Evolutionary conservation across 1,139 yeast genomes (phyloP).

Genomic region (Protomyces inouyei): DNA sequence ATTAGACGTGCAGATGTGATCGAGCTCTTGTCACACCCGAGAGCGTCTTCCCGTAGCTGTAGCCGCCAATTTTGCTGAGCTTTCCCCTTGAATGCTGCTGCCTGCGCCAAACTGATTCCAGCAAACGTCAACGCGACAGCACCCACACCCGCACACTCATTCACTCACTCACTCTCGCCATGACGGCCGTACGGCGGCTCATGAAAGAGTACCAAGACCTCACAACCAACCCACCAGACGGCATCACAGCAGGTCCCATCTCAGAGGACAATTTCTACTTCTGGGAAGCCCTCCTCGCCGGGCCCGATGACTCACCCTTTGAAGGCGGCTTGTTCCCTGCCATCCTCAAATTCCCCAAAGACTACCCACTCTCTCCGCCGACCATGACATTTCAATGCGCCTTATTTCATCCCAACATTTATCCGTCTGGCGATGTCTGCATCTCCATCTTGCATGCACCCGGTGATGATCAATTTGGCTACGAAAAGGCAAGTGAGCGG

Average conservation of each 20-base stretch:
- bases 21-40: too few species aligned
- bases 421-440: slow-evolving; percentile 92
- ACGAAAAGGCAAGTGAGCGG: slow-evolving; percentile 89
- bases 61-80: too few species aligned
- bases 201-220: slow-evolving; percentile 86
- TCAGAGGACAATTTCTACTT: slow-evolving; percentile 72
- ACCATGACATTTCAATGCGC: slow-evolving; percentile 76
- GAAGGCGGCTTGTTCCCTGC: slow-evolving; percentile 94
- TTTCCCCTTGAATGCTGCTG: too few species aligned
- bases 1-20: too few species aligned
- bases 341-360: slow-evolving; percentile 70
- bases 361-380: slow-evolving; percentile 92
- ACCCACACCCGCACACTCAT: neutral
- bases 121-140: neutral
- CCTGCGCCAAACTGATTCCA: too few species aligned
- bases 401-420: slow-evolving; percentile 85
- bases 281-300: slow-evolving; percentile 91
- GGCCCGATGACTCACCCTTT: slow-evolving; percentile 89
- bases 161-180: neutral
- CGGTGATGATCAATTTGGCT: slow-evolving; percentile 94
- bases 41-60: too few species aligned
- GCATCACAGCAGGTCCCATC: slow-evolving; percentile 88
- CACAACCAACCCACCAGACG: slow-evolving; percentile 83
- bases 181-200: slow-evolving; percentile 44
- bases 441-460: slow-evolving; percentile 92